Conservation (phyloP, 129 eudicot species). For the Pulicaria dysenterica region DNA sequence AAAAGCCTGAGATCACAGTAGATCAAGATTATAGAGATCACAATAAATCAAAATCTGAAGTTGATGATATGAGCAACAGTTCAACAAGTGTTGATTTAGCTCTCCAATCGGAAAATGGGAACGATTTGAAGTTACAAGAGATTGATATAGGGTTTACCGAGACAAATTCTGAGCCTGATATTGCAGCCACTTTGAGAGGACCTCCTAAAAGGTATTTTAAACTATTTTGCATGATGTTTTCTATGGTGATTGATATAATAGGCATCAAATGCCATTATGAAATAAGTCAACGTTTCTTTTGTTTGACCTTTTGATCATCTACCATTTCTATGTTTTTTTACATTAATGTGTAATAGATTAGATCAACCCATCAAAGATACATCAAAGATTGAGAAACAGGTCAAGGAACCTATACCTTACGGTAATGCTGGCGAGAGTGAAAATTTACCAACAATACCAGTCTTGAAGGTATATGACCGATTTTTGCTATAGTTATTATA, state of each 20-base stretch:
- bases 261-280: conserved; percentile 5
- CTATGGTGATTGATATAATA: neutral
- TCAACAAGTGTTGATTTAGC: conserved; percentile 28
- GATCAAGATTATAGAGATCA: conserved; percentile 24
- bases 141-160: conserved; percentile 4
- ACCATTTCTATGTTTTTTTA: conserved; percentile 13
- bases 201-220: conserved; percentile 73
- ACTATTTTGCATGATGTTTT: conserved; percentile 5
- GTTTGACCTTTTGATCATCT: neutral
- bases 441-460: conserved; percentile 44
- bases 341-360: conserved; percentile 56
- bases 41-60: conserved; percentile 16
- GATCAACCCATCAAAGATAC: conserved; percentile 51
- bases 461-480: conserved; percentile 50
- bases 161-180: conserved; percentile 18
- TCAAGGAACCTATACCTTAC: conserved; percentile 31
- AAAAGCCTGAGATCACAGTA: conserved; percentile 32
- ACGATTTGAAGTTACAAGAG: conserved; percentile 22
- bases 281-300: conserved; percentile 5
- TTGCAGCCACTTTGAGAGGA: conserved; percentile 44
- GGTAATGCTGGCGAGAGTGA: conserved; percentile 39
- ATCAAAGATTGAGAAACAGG: conserved; percentile 33
- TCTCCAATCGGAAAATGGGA: conserved; percentile 21
- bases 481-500: neutral
- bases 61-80: conserved; percentile 27